These are phyloP conservation scores for Aureobasidium sp. DNA, from an alignment of 2,329 filamentous ascomycete species.

Conservation along the genomic window DNA sequence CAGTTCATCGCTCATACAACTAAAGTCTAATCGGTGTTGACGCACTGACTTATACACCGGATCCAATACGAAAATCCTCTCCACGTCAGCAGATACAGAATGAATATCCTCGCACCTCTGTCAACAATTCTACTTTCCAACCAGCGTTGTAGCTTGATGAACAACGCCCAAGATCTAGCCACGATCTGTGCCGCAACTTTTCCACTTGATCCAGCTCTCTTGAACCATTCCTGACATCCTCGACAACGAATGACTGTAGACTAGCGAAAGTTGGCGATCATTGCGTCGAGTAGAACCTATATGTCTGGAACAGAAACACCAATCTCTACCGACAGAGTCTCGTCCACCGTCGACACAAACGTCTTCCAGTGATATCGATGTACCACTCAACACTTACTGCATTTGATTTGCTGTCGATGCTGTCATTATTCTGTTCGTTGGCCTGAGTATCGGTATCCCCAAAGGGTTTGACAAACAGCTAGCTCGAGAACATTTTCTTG, in stretches of 20 bases:
- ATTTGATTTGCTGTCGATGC: background rate
- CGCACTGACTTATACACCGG: too few relatives aligned
- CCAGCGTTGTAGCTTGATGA: background rate
- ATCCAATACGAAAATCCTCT: background rate
- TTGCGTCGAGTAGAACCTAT: background rate
- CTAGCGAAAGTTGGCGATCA: background rate
- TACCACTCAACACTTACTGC: background rate
- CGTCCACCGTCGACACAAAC: background rate
- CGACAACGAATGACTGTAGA: background rate
- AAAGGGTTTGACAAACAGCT: background rate
- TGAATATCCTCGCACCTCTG: background rate
- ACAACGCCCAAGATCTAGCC: background rate
- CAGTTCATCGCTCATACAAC: background rate
- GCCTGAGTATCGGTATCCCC: background rate
- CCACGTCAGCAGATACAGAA: background rate
- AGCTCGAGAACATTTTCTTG: background rate
- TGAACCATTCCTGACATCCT: background rate
- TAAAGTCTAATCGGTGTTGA: background rate
- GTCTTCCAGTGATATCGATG: background rate
- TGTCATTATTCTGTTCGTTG: background rate
- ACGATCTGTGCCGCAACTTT: background rate
- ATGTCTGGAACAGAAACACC: too few relatives aligned
- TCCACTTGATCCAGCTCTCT: background rate
- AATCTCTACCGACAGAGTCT: background rate
- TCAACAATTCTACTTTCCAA: background rate